Evolutionary conservation across 805 yeast genomes (phyloP), one percentile per base, ranked within the genome.

Genomic region (Cyberlindnera maritima): DNA sequence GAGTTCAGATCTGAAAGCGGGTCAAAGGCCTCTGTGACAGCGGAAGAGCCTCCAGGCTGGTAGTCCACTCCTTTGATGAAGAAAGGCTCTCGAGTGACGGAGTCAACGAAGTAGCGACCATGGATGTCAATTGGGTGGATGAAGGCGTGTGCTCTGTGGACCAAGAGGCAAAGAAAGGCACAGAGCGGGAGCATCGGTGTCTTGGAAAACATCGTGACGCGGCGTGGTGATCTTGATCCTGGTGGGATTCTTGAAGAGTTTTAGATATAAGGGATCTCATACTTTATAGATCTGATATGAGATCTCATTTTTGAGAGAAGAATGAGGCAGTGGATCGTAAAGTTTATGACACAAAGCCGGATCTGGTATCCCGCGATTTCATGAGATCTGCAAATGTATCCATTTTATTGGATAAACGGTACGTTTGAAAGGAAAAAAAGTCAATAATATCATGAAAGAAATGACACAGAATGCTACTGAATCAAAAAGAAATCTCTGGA

Each of bases 11-110:
- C 84, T 2, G 96, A 84, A 36, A 92, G 71, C 0, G 97, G 96
- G 61, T 92, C 98, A 10, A 56, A 62, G 7, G 58, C 50, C 3
- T 59, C 65, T n/a, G 70, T 70, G 20, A 81, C 82, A 0, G 83
- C 91, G 0, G 96, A 83, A 0, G 96, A 83, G 0, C 97, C 98
- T 10, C 97, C 97, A 0, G 97, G 97, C 61, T 92, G 97, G 62
- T 91, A 91, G 64, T 92, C 98, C 1, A 92, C 86, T 17, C 98
- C 98, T 64, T 79, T 83, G 32, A 91, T 75, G 57, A 75, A 83
- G 61, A 92, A 91, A 9, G 91, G 91, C 50, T 83, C 81, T 29
- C 78, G 72, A 1, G 96, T 87, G 7, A 80, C 77, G 1, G 89
- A 74, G 58, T 91, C 90, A 43, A 81, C 74, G 59, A 92, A 92